phyloP scores from a whole-genome alignment of 176 grass and related monocot species.

The Raddia guianensis region DNA sequence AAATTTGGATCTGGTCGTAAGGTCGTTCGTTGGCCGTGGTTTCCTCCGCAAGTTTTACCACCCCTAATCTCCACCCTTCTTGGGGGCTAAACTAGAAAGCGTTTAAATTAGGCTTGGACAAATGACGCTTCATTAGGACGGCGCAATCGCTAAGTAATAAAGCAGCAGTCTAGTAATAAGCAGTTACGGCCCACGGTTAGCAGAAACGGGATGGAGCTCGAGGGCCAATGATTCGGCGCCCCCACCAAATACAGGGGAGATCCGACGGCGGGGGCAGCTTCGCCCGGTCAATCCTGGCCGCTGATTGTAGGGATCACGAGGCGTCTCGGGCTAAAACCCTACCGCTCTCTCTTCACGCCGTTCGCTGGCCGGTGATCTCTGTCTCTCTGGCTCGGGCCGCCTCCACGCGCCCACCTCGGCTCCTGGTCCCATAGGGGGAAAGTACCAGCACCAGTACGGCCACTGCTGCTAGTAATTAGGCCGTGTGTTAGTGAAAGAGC shows the following conservation, averaged over 20 bases:
- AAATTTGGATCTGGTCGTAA: constrained; percentile 54
- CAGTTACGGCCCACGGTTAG: neutral
- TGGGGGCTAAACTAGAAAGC: constrained; percentile 6
- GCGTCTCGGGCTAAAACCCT: constrained; percentile 34
- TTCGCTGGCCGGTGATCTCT: neutral
- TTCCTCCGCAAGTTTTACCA: constrained; percentile 26
- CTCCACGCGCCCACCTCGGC: constrained; percentile 26
- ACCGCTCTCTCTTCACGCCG: neutral
- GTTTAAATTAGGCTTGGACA: neutral
- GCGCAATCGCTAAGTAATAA: neutral
- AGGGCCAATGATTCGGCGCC: constrained; percentile 37
- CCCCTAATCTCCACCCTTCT: constrained; percentile 34
- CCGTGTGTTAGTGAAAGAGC: too few species aligned
- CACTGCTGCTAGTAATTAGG: constrained; percentile 20
- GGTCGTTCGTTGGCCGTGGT: neutral
- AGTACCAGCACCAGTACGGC: constrained; percentile 37
- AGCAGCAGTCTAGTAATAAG: neutral
- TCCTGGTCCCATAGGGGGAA: constrained; percentile 7
- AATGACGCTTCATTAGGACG: constrained; percentile 25
- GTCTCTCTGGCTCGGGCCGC: neutral
- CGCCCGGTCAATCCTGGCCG: constrained; percentile 32
- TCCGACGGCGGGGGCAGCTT: neutral
- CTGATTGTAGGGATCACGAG: constrained; percentile 22
- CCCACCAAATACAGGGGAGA: neutral
- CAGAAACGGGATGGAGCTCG: neutral